Base-by-base conservation (phyloP, 2,329 filamentous ascomycete genomes). In the Alternaria burnsii region DNA sequence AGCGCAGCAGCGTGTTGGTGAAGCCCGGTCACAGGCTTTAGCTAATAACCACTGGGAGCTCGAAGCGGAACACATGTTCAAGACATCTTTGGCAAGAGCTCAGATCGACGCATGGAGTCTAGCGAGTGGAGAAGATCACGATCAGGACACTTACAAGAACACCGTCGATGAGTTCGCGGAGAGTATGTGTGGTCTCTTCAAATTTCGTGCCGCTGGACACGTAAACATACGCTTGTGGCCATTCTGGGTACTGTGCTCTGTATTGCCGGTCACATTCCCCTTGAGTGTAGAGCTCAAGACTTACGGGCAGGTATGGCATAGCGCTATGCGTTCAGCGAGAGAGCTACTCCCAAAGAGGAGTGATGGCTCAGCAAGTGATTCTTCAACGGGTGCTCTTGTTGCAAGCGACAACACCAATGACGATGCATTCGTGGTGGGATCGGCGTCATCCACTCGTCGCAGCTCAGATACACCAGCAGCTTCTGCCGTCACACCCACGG, bases 101-200 rank as follows among this genome's bases (percentile, higher is more conserved):
- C 57, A 59, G n/a, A 55, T 55, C 24, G 57, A 55, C 42, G 57
- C 57, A 2, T 55, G 57, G 57, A 59, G 57, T 24, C 40, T 59
- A 12, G 57, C 51, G 2, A 55, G 51, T 26, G 57, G 51, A 3
- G 57, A 59, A 50, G 57, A 55, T 16, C 26, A 50, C 10, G 51
- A 59, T n/a, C 24, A 47, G 9, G 32, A n/a, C 9, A 56, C 53
- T 18, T 56, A 56, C 36, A 48, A 18, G 28, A 34, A 56, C 16
- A 40, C 43, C 41, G 28, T 41, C n/a, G 41, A 43, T 43, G 41
- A 43, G 9, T 14, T 24, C 4, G 22, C 20, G 41, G 22, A 24
- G 12, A 12, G 5, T 12, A 43, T 43, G 41, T 43, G 41, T 7
- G 41, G 22, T 3, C 14, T 43, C 20, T 43, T 43, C 41, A 43